Evolutionary conservation across 1,139 yeast species (phyloP).

Genomic region (Sugiyamaella neomexicana): DNA sequence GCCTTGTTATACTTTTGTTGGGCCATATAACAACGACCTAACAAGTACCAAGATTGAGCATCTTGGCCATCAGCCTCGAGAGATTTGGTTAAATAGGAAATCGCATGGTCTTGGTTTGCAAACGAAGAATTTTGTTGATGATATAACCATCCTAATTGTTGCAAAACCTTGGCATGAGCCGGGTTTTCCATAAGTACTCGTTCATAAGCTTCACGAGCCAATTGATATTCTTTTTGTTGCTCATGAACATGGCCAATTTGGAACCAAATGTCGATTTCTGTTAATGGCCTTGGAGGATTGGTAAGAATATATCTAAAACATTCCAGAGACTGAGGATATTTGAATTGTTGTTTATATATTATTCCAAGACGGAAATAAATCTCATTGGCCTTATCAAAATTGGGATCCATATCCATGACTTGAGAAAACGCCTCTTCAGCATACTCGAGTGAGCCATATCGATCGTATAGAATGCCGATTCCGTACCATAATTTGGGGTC

Average conservation of each 20-base stretch:
- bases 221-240: constrained; percentile 86
- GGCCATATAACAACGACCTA: constrained; percentile 96
- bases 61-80: constrained; percentile 86
- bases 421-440: constrained; percentile 98
- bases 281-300: constrained; percentile 92
- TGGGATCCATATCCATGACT: constrained; percentile 91
- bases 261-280: constrained; percentile 98
- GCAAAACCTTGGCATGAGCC: constrained; percentile 91
- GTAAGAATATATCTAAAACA: constrained; percentile 89
- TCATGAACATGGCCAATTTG: constrained; percentile 96
- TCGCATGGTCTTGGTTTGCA: constrained; percentile 81
- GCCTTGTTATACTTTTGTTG: constrained; percentile 94
- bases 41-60: constrained; percentile 95
- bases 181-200: constrained; percentile 87
- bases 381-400: constrained; percentile 93
- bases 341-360: constrained; percentile 92
- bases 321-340: constrained; percentile 81
- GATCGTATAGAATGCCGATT: constrained; percentile 90
- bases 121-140: constrained; percentile 74
- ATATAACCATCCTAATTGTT: constrained; percentile 92
- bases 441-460: constrained; percentile 93
- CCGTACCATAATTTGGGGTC: constrained; percentile 99
- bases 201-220: constrained; percentile 94
- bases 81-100: constrained; percentile 78
- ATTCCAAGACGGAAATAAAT: constrained; percentile 96